Evolutionary conservation across 257 asterid species (phyloP).

Genomic region (Ophiorrhiza pumila): DNA sequence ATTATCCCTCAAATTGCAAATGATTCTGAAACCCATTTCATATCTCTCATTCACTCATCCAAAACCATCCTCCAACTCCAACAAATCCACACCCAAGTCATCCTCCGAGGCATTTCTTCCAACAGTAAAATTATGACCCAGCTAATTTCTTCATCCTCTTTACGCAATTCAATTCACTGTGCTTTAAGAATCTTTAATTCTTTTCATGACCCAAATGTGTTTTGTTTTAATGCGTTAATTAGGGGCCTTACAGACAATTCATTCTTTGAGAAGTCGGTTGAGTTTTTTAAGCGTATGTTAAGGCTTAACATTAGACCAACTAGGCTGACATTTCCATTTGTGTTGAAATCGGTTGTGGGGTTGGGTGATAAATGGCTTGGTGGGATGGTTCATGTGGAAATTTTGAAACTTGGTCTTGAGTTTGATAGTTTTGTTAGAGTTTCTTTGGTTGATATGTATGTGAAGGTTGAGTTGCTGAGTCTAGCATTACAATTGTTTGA

Average conservation of each 20-base stretch:
- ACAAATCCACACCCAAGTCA: slow-evolving; percentile 32
- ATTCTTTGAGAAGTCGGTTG: slow-evolving; percentile 18
- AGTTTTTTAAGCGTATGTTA: slow-evolving; percentile 28
- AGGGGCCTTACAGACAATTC: slow-evolving; percentile 35
- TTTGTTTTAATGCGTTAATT: slow-evolving; percentile 32
- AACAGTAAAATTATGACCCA: slow-evolving; percentile 31
- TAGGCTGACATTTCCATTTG: slow-evolving; percentile 38
- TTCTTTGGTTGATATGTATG: slow-evolving; percentile 43
- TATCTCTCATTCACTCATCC: slow-evolving; percentile 33
- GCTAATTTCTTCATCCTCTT: slow-evolving; percentile 31
- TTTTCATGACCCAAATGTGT: slow-evolving; percentile 21
- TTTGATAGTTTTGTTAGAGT: slow-evolving; percentile 43
- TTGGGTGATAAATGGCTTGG: slow-evolving; percentile 26
- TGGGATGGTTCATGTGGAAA: slow-evolving; percentile 23
- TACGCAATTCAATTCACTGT: slow-evolving; percentile 14
- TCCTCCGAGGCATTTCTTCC: slow-evolving; percentile 7
- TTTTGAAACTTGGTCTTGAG: slow-evolving; percentile 37
- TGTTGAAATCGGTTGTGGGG: slow-evolving; percentile 29
- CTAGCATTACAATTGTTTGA: slow-evolving; percentile 36
- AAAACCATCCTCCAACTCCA: slow-evolving; percentile 23
- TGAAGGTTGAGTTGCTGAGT: slow-evolving; percentile 24
- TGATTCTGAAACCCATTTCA: slow-evolving; percentile 24
- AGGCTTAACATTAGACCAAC: slow-evolving; percentile 27
- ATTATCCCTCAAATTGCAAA: not conserved
- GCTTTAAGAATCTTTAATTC: slow-evolving; percentile 26